Percentiles rank a stretch among this genome's conserved stretches.
Conservation (phyloP, 768 basidiomycete genomes). For the Rhodotorula paludigena region DNA sequence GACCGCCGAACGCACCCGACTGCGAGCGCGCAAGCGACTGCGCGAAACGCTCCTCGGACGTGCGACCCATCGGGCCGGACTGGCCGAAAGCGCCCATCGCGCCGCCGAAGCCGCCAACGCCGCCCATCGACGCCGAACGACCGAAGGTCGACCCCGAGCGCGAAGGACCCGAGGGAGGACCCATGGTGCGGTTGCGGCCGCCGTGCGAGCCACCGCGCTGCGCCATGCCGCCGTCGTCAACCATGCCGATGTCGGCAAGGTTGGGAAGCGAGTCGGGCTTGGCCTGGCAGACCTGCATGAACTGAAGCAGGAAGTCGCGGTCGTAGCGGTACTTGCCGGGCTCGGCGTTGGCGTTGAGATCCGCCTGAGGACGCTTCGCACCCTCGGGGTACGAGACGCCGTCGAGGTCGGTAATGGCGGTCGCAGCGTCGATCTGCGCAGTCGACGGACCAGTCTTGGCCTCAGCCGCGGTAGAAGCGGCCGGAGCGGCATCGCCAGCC, state of each 20-base stretch:
- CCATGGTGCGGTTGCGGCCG: conserved; percentile 31
- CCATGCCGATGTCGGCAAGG: conserved; percentile 84
- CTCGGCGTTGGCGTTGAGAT: conserved; percentile 75
- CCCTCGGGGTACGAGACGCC: conserved; percentile 75
- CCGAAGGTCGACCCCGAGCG: conserved; percentile 25
- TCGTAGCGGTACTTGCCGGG: conserved; percentile 96
- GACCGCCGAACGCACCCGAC: conserved; percentile 29
- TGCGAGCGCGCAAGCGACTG: conserved; percentile 27
- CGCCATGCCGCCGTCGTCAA: conserved; percentile 49
- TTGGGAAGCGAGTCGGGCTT: conserved; percentile 86
- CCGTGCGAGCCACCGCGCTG: conserved; percentile 36
- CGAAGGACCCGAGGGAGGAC: conserved; percentile 26
- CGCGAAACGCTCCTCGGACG: conserved; percentile 38
- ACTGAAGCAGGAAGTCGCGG: conserved; percentile 94
- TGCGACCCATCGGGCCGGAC: conserved; percentile 15
- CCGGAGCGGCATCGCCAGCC: conserved; percentile 4
- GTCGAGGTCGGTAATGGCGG: conserved; percentile 74
- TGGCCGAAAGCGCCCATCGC: conserved; percentile 43
- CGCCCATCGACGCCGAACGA: conserved; percentile 33
- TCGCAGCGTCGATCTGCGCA: conserved; percentile 63
- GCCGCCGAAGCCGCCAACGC: conserved; percentile 29
- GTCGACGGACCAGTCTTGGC: conserved; percentile 34
- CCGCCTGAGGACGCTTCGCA: conserved; percentile 71
- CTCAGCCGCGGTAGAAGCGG: not conserved
- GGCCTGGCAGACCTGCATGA: conserved; percentile 90